These are phyloP conservation scores for Trypanosoma lewisi DNA, from an alignment of 208 protist genomes.

Conservation along the genomic window DNA sequence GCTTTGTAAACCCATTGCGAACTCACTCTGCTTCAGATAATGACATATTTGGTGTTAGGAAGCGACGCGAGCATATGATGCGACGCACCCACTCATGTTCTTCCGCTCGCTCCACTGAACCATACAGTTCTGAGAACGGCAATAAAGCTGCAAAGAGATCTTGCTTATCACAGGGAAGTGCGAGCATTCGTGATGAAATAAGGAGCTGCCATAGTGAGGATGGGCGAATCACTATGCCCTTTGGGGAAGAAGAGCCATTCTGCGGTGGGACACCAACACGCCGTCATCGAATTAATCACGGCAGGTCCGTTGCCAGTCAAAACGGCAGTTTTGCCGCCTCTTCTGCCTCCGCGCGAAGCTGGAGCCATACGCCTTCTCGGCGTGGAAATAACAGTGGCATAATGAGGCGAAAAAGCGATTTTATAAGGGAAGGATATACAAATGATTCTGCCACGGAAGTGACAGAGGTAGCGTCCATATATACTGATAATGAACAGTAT, in stretches of 20 bases:
- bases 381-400: background rate
- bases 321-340: background rate
- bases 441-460: background rate
- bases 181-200: background rate
- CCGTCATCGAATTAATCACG: background rate
- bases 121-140: conserved; percentile 6
- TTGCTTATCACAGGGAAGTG: background rate
- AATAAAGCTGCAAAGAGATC: background rate
- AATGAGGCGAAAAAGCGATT: background rate
- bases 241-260: conserved; percentile 5
- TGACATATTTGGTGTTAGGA: conserved; percentile 48
- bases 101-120: conserved; percentile 6
- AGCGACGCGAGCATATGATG: conserved; percentile 19
- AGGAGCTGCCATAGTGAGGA: background rate
- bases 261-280: conserved; percentile 1
- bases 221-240: background rate
- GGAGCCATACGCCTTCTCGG: background rate
- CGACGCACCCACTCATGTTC: background rate
- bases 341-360: background rate
- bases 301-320: background rate
- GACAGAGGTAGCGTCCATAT: background rate
- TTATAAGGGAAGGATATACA: too few species aligned
- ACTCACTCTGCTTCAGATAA: conserved; percentile 27
- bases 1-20: conserved; percentile 22
- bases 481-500: background rate